Conservation (phyloP, 225 moss, liverwort and hornwort species). For the Antitrichia curtipendula region DNA sequence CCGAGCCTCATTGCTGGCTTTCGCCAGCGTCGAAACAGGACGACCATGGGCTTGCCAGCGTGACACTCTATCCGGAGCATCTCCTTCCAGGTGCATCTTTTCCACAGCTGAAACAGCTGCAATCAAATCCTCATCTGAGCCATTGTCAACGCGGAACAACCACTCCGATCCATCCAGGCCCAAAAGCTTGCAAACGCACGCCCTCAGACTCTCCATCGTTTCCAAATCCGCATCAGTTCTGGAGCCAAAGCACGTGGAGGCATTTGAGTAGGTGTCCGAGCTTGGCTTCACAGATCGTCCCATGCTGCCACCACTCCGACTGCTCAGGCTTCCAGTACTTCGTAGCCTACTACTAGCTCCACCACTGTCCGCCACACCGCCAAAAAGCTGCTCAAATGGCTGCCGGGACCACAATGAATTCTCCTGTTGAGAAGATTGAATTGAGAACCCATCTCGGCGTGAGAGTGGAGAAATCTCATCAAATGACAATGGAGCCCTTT, state of each 20-base stretch:
- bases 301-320: background rate
- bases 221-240: slow-evolving; percentile 29
- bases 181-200: slow-evolving; percentile 49
- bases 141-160: slow-evolving; percentile 63
- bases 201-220: slow-evolving; percentile 37
- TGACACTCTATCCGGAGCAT: slow-evolving; percentile 15
- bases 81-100: slow-evolving; percentile 25
- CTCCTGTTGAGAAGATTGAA: slow-evolving; percentile 42
- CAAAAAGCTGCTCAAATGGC: slow-evolving; percentile 76
- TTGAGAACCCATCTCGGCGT: slow-evolving; percentile 67
- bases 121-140: slow-evolving; percentile 72
- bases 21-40: slow-evolving; percentile 10
- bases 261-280: background rate
- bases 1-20: slow-evolving; percentile 6
- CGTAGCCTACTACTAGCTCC: slow-evolving; percentile 3
- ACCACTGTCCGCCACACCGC: slow-evolving; percentile 23
- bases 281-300: background rate
- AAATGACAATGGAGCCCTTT: slow-evolving; percentile 64
- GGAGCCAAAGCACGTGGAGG: background rate
- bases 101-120: slow-evolving; percentile 42
- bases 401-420: slow-evolving; percentile 81
- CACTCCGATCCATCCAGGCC: slow-evolving; percentile 71
- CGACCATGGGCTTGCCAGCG: slow-evolving; percentile 33
- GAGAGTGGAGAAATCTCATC: slow-evolving; percentile 76
- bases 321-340: background rate